Conservation (phyloP, 2,329 filamentous ascomycete species). For the Apiospora kogelbergensis region DNA sequence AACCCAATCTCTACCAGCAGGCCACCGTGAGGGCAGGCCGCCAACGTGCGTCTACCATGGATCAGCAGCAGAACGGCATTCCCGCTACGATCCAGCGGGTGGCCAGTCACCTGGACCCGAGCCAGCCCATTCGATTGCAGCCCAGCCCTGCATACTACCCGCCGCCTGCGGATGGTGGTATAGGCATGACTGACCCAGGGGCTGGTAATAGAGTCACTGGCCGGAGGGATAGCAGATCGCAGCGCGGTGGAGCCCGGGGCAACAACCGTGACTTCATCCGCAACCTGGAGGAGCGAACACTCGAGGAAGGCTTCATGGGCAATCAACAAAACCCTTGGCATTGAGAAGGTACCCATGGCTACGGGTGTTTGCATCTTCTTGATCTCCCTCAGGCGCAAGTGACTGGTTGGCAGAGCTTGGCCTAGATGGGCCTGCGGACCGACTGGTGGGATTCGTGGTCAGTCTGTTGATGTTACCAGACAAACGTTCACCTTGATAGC, state of each 20-base stretch:
- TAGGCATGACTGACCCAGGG: conserved; percentile 62
- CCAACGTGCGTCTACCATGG: conserved; percentile 93
- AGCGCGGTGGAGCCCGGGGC: conserved; percentile 53
- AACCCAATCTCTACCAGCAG: conserved; percentile 69
- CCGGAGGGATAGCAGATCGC: conserved; percentile 73
- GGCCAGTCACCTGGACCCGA: conserved; percentile 93
- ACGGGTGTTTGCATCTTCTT: not conserved
- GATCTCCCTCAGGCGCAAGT: not conserved
- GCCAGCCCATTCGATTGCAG: conserved; percentile 87
- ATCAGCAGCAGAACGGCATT: conserved; percentile 90
- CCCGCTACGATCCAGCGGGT: conserved; percentile 91
- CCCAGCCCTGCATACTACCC: conserved; percentile 97
- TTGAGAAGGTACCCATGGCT: conserved; percentile 42
- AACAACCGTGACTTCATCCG: conserved; percentile 87
- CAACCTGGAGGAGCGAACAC: conserved; percentile 87
- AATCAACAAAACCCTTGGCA: conserved; percentile 65
- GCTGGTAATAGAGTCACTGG: conserved; percentile 53
- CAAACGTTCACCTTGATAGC: not conserved
- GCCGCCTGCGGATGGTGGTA: conserved; percentile 80
- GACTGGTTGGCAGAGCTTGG: not conserved
- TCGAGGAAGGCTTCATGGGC: conserved; percentile 88
- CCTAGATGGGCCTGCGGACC: not conserved
- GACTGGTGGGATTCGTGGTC: not conserved
- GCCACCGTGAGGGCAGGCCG: conserved; percentile 75
- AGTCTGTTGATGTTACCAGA: not conserved